Evolutionary conservation across 345 rosid species (phyloP).

Genomic region (Crucihimalaya himalaica): DNA sequence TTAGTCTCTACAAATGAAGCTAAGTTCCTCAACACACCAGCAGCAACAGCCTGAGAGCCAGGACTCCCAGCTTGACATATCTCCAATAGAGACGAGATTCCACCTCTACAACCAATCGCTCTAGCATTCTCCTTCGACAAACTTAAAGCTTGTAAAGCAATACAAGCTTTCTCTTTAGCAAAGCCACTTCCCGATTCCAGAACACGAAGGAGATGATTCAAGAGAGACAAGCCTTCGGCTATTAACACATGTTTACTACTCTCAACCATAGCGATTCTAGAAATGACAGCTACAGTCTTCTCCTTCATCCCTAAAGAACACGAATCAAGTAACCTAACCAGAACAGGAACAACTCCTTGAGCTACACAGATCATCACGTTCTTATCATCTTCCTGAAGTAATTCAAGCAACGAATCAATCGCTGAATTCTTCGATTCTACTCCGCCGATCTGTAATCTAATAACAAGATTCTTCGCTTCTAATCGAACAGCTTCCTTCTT

Average conservation of each 20-base stretch:
- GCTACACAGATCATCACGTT: constrained; percentile 87
- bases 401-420: constrained; percentile 59
- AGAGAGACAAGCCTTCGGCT: constrained; percentile 72
- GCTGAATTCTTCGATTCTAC: constrained; percentile 73
- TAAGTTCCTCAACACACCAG: constrained; percentile 76
- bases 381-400: constrained; percentile 72
- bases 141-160: constrained; percentile 72
- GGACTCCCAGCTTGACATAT: constrained; percentile 87
- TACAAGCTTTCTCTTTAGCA: constrained; percentile 83
- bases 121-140: constrained; percentile 78
- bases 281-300: constrained; percentile 66
- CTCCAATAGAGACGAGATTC: constrained; percentile 74
- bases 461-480: constrained; percentile 67
- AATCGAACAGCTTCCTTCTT: constrained; percentile 69
- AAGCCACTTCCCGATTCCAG: constrained; percentile 88
- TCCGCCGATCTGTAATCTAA: constrained; percentile 79
- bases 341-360: constrained; percentile 84
- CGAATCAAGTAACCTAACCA: constrained; percentile 68
- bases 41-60: constrained; percentile 80
- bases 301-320: constrained; percentile 65
- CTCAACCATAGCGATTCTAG: constrained; percentile 73
- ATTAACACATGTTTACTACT: constrained; percentile 74
- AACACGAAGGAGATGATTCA: constrained; percentile 76
- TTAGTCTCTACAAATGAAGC: constrained; percentile 58
- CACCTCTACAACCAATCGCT: constrained; percentile 84